Percentiles rank a stretch among this genome's conserved stretches.
These are phyloP conservation scores for Penicillium crystallinum DNA, from an alignment of 495 filamentous ascomycete genomes.

Conservation along the genomic window DNA sequence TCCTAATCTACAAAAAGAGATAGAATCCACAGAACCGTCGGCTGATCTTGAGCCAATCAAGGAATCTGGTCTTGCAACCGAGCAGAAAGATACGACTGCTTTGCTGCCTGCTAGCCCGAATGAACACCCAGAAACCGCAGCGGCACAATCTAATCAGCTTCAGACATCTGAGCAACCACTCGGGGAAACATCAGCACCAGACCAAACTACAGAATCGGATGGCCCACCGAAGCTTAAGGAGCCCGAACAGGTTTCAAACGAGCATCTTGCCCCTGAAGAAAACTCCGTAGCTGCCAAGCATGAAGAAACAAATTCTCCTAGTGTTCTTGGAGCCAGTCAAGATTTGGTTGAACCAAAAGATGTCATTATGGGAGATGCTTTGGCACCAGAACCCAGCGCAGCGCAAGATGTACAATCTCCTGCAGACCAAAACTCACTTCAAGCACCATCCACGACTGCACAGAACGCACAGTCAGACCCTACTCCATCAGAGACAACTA, in stretches of 20 bases:
- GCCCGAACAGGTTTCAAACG: not conserved
- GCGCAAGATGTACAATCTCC: not conserved
- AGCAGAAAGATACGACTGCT: not conserved
- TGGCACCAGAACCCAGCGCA: conserved; percentile 2
- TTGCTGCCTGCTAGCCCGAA: conserved; percentile 3
- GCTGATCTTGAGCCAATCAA: not conserved
- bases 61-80: not conserved
- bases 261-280: not conserved
- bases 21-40: no score
- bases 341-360: conserved; percentile 6
- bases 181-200: not conserved
- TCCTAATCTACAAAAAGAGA: not conserved
- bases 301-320: not conserved
- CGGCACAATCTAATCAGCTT: not conserved
- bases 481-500: not conserved
- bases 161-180: not conserved
- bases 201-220: not conserved
- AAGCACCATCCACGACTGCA: not conserved
- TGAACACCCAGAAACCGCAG: conserved; percentile 2
- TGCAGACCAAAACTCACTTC: not conserved
- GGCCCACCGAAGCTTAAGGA: not conserved
- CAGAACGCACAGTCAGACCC: not conserved
- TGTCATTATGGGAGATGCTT: conserved; percentile 8
- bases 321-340: not conserved
- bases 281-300: not conserved